These are phyloP conservation scores for Microstegium vimineum DNA, from an alignment of 176 grass and related monocot genomes.

Conservation along the genomic window DNA sequence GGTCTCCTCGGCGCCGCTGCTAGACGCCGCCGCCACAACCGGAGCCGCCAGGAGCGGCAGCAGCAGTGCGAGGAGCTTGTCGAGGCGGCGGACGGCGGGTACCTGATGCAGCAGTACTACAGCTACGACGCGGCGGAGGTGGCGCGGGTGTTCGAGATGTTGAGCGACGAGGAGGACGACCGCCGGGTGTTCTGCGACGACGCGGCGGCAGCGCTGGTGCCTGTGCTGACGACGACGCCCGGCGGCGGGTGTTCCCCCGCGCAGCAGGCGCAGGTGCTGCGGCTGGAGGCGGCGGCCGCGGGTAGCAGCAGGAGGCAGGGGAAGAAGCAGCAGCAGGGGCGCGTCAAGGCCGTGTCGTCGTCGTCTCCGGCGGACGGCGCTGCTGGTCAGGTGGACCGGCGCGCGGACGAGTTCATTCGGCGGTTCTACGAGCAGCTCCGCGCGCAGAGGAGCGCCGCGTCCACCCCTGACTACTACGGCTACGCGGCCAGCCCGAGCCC, in stretches of 20 bases:
- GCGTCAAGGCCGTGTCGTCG: slow-evolving; percentile 34
- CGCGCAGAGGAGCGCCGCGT: slow-evolving; percentile 48
- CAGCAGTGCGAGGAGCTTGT: background rate
- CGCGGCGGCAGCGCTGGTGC: background rate
- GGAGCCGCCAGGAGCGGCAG: background rate
- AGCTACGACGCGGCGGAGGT: slow-evolving; percentile 49
- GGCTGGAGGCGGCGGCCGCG: slow-evolving; percentile 10
- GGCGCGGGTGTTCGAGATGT: slow-evolving; percentile 60
- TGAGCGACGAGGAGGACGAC: slow-evolving; percentile 24
- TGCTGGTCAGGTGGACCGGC: slow-evolving; percentile 46
- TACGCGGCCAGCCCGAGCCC: background rate
- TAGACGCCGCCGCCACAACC: background rate
- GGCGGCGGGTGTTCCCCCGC: slow-evolving; percentile 13
- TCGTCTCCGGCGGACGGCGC: background rate
- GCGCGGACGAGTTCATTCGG: slow-evolving; percentile 68
- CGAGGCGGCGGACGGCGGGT: background rate
- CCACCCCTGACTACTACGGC: slow-evolving; percentile 47
- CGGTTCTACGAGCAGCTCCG: slow-evolving; percentile 79
- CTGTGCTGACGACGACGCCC: background rate
- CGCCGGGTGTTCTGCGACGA: slow-evolving; percentile 7
- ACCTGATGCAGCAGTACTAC: slow-evolving; percentile 19
- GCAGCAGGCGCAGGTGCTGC: slow-evolving; percentile 9
- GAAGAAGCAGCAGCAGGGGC: background rate
- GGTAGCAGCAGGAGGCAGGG: slow-evolving; percentile 24
- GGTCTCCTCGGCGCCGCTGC: background rate